Base-by-base conservation (phyloP, 495 filamentous ascomycete genomes). In the Sordaria brevicollis region DNA sequence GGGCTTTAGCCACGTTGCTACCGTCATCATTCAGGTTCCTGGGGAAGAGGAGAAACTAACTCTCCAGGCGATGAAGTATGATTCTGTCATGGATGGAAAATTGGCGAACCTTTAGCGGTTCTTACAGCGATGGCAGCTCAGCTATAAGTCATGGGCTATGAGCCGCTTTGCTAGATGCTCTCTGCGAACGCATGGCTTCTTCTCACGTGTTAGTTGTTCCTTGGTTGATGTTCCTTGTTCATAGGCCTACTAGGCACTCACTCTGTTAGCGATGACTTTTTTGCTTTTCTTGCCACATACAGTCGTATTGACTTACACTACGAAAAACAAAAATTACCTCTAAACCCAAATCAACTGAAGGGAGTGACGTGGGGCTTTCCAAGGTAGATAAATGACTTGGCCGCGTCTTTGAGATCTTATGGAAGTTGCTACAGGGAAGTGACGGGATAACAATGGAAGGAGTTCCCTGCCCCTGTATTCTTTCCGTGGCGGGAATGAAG, bases 1-100 rank as follows among this genome's bases (percentile, higher is more conserved):
- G 17, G 73, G 75, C 0, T 80, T 79, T 21, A 65, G 68, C 4
- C 41, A 7, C 4, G 66, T 74, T 33, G 78, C 43, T 2, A 65
- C 69, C 0, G 79, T 79, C 65, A n/a, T 43, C 31, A 75, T 80
- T 19, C 79, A 78, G 33, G 76, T 75, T 5, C 72, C 76, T 0
- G 76, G 76, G 10, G 79, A 81, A 54, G 70, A 76, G 57, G 78
- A 79, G 67, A 73, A 62, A 31, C 21, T 79, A 11, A 69, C 74
- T 19, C 66, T 79, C 8, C 76, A 76, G 65, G 84, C 84, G 13
- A 82, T 83, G 74, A 79, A 75, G 38, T 76, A 78, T 66, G 70
- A 31, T 13, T 62, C 49, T 31, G 25, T 31, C 21, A 31, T 25
- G 25, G 49, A 31, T 62, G 49, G 25, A 3, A 31, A 31, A 62